Conservation (phyloP, 495 filamentous ascomycete genomes). For the Glonium stellatum region DNA sequence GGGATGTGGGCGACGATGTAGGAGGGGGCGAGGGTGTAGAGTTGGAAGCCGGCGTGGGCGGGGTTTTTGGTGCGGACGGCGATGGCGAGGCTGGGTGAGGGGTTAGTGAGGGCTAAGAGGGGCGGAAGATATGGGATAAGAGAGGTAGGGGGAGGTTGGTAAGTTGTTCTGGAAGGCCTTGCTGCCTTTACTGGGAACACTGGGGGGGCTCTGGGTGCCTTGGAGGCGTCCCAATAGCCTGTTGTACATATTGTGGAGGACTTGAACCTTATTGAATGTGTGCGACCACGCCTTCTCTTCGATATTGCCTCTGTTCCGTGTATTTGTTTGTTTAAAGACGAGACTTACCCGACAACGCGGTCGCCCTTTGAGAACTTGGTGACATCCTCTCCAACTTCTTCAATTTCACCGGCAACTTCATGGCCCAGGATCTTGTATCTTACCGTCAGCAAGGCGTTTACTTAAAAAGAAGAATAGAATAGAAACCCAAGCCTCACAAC, state of each 20-base stretch:
- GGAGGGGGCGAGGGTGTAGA: conserved; percentile 12
- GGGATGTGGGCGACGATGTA: conserved; percentile 37
- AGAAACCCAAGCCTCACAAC: not conserved
- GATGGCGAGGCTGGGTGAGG: not conserved
- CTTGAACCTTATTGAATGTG: too few species aligned
- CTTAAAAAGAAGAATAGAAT: not conserved
- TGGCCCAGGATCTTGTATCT: conserved; percentile 24
- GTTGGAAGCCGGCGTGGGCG: conserved; percentile 18
- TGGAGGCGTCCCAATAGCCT: too few species aligned
- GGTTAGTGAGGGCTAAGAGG: not conserved
- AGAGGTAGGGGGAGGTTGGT: not conserved
- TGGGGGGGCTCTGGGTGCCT: too few species aligned
- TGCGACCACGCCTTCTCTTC: too few species aligned
- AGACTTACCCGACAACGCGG: conserved; percentile 28
- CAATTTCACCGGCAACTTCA: conserved; percentile 32
- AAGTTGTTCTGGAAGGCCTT: not conserved
- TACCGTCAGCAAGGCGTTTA: not conserved
- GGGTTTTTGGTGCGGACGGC: conserved; percentile 2
- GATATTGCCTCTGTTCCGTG: too few species aligned
- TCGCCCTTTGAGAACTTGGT: conserved; percentile 28
- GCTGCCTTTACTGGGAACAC: too few species aligned
- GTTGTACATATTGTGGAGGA: too few species aligned
- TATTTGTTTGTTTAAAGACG: too few species aligned
- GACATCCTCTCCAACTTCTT: conserved; percentile 29
- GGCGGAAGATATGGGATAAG: not conserved